These are phyloP conservation scores for Scedosporium aurantiacum DNA, from an alignment of 2,329 filamentous ascomycete species.

Conservation along the genomic window DNA sequence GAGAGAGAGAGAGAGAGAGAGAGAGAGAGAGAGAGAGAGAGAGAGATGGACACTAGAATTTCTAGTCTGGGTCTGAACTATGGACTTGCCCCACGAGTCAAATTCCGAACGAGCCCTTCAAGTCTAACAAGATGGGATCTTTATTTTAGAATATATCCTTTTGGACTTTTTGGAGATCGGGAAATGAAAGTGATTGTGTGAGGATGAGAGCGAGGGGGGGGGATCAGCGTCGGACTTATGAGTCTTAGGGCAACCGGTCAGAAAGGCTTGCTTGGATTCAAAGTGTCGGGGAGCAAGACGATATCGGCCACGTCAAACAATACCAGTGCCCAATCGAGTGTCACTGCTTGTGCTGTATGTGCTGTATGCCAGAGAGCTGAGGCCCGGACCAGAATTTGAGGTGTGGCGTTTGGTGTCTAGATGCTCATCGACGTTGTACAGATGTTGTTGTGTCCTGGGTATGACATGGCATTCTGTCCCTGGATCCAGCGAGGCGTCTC, in stretches of 20 bases:
- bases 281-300: not conserved
- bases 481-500: not conserved
- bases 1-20: not conserved
- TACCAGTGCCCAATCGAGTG: not conserved
- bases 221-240: not conserved
- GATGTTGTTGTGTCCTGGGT: not conserved
- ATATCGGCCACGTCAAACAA: constrained; percentile 6
- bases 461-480: not conserved
- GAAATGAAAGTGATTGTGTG: constrained; percentile 2
- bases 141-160: not conserved
- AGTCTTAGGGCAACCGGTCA: constrained; percentile 2
- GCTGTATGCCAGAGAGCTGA: not conserved
- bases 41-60: not conserved
- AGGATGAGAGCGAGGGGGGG: not conserved
- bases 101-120: not conserved
- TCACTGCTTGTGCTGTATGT: not conserved
- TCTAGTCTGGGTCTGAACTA: not conserved
- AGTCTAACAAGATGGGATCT: not conserved
- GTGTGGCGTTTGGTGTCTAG: not conserved
- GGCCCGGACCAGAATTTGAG: not conserved
- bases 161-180: not conserved
- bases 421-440: not conserved
- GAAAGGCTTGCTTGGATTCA: not conserved
- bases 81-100: not conserved
- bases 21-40: not conserved